A percentile compares a stretch with the other conserved stretches of the same genome.
These are phyloP conservation scores for Barnettozyma pratensis DNA, from an alignment of 805 yeast genomes.

Conservation along the genomic window DNA sequence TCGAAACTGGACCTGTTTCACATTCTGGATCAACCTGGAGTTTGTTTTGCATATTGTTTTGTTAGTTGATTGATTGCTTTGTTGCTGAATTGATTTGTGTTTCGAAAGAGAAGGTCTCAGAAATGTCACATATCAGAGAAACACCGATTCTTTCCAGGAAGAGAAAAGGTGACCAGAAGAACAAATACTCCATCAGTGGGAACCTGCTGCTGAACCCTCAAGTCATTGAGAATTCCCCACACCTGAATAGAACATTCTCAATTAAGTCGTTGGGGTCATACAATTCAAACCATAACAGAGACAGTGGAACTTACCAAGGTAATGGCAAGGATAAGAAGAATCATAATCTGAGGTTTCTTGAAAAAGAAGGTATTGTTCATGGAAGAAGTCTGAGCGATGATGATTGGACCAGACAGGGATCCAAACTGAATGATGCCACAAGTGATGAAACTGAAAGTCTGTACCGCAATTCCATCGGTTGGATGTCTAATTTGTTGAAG, in stretches of 20 bases:
- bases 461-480: neutral
- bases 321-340: too few species aligned
- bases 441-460: conserved; percentile 10
- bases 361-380: neutral
- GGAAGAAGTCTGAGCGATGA: neutral
- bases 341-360: too few species aligned
- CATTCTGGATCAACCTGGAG: too few species aligned
- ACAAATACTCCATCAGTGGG: neutral
- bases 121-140: neutral
- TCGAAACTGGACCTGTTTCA: neutral
- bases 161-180: conserved; percentile 2
- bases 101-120: neutral
- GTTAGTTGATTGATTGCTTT: too few species aligned
- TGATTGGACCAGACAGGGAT: conserved; percentile 13
- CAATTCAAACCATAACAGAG: neutral
- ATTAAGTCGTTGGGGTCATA: neutral
- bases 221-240: conserved; percentile 4
- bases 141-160: conserved; percentile 6
- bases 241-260: conserved; percentile 4
- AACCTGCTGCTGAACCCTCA: conserved; percentile 5
- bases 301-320: too few species aligned
- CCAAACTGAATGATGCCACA: conserved; percentile 13
- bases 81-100: neutral
- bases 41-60: too few species aligned
- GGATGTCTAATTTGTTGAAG: neutral